Evolutionary conservation across 2,329 filamentous ascomycete species (phyloP).

Genomic region (Fusarium vanettenii): DNA sequence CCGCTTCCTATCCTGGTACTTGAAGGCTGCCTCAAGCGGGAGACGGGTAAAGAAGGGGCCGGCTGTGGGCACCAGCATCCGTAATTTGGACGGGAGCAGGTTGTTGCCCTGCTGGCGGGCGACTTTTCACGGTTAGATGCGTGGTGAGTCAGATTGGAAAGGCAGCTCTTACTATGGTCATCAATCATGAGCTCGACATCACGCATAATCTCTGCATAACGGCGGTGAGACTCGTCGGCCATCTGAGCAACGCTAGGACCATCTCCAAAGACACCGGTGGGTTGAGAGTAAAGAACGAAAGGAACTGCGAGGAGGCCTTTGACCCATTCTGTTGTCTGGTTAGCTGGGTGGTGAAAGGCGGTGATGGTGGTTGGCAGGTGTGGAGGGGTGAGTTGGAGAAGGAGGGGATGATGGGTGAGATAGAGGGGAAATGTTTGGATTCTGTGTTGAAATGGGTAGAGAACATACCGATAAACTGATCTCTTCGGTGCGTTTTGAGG

Average conservation of each 20-base stretch:
- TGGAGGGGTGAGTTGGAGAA: background rate
- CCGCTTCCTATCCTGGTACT: slow-evolving; percentile 85
- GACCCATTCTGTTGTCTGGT: slow-evolving; percentile 83
- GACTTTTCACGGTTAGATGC: slow-evolving; percentile 61
- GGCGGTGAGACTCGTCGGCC: slow-evolving; percentile 82
- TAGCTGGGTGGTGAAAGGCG: slow-evolving; percentile 1
- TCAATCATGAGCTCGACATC: slow-evolving; percentile 93
- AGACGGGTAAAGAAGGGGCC: slow-evolving; percentile 95
- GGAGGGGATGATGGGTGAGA: background rate
- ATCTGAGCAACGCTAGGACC: slow-evolving; percentile 75
- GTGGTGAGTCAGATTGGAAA: background rate
- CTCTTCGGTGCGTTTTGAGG: slow-evolving; percentile 85
- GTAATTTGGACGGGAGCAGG: slow-evolving; percentile 85
- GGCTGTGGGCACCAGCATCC: slow-evolving; percentile 88
- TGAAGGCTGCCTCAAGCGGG: slow-evolving; percentile 89
- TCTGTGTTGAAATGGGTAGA: background rate
- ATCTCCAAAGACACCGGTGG: slow-evolving; percentile 84
- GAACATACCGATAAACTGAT: slow-evolving; percentile 81
- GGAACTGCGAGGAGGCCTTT: slow-evolving; percentile 94
- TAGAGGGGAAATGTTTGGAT: background rate
- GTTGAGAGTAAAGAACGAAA: slow-evolving; percentile 96
- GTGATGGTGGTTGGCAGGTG: slow-evolving; percentile 2
- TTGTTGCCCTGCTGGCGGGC: slow-evolving; percentile 74
- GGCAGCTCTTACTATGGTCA: slow-evolving; percentile 77
- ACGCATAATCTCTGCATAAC: slow-evolving; percentile 94